Evolutionary conservation across 129 eudicot genomes (phyloP), one percentile per base, ranked within the genome.

Genomic region (Flaveria sonorensis): DNA sequence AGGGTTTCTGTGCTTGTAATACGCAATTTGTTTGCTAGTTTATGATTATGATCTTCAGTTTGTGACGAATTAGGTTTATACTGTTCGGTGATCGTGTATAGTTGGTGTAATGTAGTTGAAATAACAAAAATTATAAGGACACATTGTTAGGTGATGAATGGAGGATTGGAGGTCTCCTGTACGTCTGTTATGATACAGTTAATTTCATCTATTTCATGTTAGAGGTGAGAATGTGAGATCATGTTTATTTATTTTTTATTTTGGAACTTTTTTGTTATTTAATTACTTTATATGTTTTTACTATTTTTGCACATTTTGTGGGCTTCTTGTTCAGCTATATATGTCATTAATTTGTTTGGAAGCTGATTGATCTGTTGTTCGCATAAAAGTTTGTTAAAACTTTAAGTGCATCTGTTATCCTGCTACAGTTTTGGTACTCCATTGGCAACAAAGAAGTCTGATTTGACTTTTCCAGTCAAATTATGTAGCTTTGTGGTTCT

Each of bases 21-120:
- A 36, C 18, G 5, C 68, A 73, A 19, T 50, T 7, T 30, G 28
- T 50, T 74, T 71, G 79, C 56, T 82, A 63, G 10, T 80, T 70
- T 81, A 71, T 15, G 32, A 0, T 68, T 69, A 83, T 24, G 67
- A 61, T 61, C 3, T 26, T 61, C 40, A 19, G 36, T 63, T 63
- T 0, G 2, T 63, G 10, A 12, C 7, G 2, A 15, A 28, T 48
- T 52, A 19, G 69, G 40, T 46, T 71, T 61, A 16, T 66, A 11
- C 53, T 65, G 48, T 26, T 19, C 18, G 21, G 23, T 81, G 84
- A 81, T 81, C 71, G 42, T 61, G 18, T 48, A 19, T 36, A 62
- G 72, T 79, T 79, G 71, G 70, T 48, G 76, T 26, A 81, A 45
- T 74, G 84, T 74, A 57, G 76, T 32, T 67, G 76, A 55, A 42